Evolutionary conservation across 2,329 filamentous ascomycete species (phyloP), one percentile per base, ranked within the genome.

Genomic region (Colletotrichum liriopes): DNA sequence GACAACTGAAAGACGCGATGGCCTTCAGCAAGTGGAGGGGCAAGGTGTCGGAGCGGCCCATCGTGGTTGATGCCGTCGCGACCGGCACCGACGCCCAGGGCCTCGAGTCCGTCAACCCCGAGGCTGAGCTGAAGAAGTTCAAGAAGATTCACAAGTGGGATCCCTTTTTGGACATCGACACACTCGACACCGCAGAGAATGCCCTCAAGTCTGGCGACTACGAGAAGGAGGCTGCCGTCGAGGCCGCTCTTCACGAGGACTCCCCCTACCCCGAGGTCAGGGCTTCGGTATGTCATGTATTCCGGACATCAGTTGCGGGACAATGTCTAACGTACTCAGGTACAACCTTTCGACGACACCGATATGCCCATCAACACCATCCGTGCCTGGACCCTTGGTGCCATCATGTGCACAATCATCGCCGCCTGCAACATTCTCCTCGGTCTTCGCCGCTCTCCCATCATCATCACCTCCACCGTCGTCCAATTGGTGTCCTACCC

Each of bases 311-410:
- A 14, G 37, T 26, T 2, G 26, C 18, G 41, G 18, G n/a, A 3
- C 41, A 4, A 26, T 59, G 12, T 45, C 39, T 84, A 12, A 32
- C 18, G 8, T 12, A 2, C 23, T 2, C 35, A 73, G 71, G 71
- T 73, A 2, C 61, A 61, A 58, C 71, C 71, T 5, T 73, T 71
- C 72, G 83, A 86, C 67, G 86, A 88, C 65, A 82, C 85, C 54
- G 87, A 89, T n/a, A 77, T 88, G 5, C 85, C 87, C 8, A 82
- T 85, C 69, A 88, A 88, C 78, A 92, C 90, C 4, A 83, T 92
- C 69, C 89, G 90, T 26, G 88, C 89, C 49, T 92, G 90, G 90
- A 74, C 78, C 7, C 88, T 92, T 67, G 90, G 90, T 43, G 74
- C 89, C 65, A 2, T 91, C 51, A 84, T 91, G 68, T 88, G 89